Evolutionary conservation across 352 stramenopile species (phyloP), one percentile per base, ranked within the genome.

Genomic region (Pelagophyceae sp.): DNA sequence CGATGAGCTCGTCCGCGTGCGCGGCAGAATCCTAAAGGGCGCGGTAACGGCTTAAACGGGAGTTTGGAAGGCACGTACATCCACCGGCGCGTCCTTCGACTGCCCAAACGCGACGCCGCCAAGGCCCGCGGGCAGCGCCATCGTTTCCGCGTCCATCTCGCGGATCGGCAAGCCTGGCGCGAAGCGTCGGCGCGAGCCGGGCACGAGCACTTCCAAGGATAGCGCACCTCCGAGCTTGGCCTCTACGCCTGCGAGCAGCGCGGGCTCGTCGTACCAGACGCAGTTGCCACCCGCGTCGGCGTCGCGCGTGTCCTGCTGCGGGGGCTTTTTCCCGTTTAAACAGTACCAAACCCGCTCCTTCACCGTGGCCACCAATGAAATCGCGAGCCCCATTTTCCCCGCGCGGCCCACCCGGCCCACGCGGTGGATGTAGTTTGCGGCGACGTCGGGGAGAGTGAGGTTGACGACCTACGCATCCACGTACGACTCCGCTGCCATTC

Each of bases 401-500:
- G 81, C 76, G 27, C 87, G 58, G 29, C 87, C 87, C 20, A 89
- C 87, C 27, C 87, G 79, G 33, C 87, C 87, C 45, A 90, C 78
- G 19, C 87, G 69, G 64, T 91, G 87, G 69, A 91, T 82, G 78
- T 91, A 91, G 45, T 86, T 80, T 54, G 91, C 86, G 25, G 77
- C 31, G 33, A 78, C 75, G 38, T 90, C 85, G 0, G 87, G 87
- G 61, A 91, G 79, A 23, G 85, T 91, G 75, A 90, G 83, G 80
- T 91, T 91, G 27, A 91, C 81, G 25, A 91, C 85, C 78, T 86
- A 91, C 20, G 86, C 82, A 11, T 92, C 69, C 20, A 11, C 45
- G 11, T 54, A 23, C 45, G 45, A 54, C 72, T 76, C 63, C 76
- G 72, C 32, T 40, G 11, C 11, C 11, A 40, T 71, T 71, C 63